Base-by-base conservation (phyloP, 2,329 filamentous ascomycete genomes). In the Falciphora oryzae region DNA sequence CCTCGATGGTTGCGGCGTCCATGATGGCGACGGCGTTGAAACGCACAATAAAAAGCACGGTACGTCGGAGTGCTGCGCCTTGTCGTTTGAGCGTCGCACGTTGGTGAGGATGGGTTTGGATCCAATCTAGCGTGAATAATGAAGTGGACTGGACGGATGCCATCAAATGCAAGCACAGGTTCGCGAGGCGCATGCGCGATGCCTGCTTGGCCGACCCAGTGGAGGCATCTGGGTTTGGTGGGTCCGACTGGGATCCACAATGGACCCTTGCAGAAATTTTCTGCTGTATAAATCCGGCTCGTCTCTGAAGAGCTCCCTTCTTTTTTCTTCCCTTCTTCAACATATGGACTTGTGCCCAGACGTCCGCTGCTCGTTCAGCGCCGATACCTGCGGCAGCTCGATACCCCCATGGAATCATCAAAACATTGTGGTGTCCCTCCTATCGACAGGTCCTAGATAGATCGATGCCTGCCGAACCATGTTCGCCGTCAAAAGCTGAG, bases 371-470 rank as follows among this genome's bases (percentile, higher is more conserved):
- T 81, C 81, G 80, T 85, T 84, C 82, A 85, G 88, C 79, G 91
- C 94, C 78, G 91, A 93, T 83, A 85, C 79, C 85, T 90, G 86
- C 74, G 83, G 87, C 91, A 94, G 88, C 86, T 94, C 91, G 90
- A 91, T 92, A 87, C 85, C 80, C 74, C 75, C 77, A 92, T 88
- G 90, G 90, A 93, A 89, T 88, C 89, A 91, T 88, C 85, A 78
- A 77, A 76, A 76, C 78, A 75, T 73, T 78, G 88, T 92, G 90
- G 86, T 93, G 89, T 90, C 84, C 88, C 90, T 92, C 90, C 89
- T 87, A 91, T 93, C 90, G 92, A 96, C 93, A 95, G 91, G 88
- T 95, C 89, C 91, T 77, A 96, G 89, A 97, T 77, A 73, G 85
- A 95, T 80, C 78, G 79, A 81, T 81, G 77, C 79, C 80, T 77